Conservation (phyloP, 2,329 filamentous ascomycete genomes). For the Fusarium equiseti region DNA sequence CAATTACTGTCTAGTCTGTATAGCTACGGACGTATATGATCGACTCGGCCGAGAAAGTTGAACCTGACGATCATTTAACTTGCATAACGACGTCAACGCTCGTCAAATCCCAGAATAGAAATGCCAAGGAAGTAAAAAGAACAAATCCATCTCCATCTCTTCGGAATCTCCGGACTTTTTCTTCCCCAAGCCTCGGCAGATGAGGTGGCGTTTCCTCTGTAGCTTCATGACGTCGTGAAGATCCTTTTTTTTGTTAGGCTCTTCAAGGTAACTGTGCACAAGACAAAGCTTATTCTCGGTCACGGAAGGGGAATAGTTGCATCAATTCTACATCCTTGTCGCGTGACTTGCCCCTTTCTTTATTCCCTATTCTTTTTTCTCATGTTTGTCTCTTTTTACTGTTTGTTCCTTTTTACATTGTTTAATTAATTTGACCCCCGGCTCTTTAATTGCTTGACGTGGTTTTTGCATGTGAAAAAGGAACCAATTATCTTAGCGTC, state of each 20-base stretch:
- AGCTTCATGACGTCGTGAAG: constrained; percentile 31
- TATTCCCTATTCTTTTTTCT: constrained; percentile 7
- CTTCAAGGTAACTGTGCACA: constrained; percentile 42
- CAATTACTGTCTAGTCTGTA: too few relatives aligned
- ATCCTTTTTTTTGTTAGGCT: constrained; percentile 8
- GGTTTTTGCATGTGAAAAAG: constrained; percentile 4
- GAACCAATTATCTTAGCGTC: neutral
- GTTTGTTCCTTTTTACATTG: neutral
- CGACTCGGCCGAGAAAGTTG: constrained; percentile 39
- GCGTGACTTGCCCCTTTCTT: constrained; percentile 40
- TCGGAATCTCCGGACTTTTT: constrained; percentile 10
- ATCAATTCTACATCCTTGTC: constrained; percentile 21
- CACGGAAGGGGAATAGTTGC: constrained; percentile 40
- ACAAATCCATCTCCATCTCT: neutral
- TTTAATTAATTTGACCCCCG: neutral
- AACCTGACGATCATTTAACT: constrained; percentile 21
- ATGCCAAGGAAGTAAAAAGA: constrained; percentile 7
- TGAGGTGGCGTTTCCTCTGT: constrained; percentile 3
- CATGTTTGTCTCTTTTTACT: neutral
- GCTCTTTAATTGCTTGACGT: neutral
- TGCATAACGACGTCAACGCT: constrained; percentile 1
- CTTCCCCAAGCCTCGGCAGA: constrained; percentile 20
- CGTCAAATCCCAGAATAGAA: constrained; percentile 1
- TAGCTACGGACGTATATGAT: neutral
- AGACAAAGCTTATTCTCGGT: constrained; percentile 45